Conservation (phyloP, 2,329 filamentous ascomycete species). For the Aspergillus transmontanensis region DNA sequence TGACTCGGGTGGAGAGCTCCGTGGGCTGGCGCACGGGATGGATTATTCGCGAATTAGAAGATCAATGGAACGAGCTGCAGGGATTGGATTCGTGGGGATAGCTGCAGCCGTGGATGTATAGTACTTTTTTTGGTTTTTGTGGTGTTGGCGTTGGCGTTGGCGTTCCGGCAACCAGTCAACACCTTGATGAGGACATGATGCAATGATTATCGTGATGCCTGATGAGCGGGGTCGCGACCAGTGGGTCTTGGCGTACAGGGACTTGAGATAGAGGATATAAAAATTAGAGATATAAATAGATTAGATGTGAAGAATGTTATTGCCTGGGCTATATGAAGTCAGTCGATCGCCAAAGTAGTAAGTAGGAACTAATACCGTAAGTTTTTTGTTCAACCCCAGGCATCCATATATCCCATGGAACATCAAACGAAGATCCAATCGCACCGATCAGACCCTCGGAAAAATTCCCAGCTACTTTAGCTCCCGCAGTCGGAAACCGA, state of each 20-base stretch:
- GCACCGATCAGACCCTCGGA: too few relatives aligned
- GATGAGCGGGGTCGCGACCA: conserved; percentile 2
- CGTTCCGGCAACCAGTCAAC: background rate
- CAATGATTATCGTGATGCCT: background rate
- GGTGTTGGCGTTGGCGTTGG: background rate
- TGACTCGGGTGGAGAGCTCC: conserved; percentile 28
- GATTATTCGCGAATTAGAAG: conserved; percentile 32
- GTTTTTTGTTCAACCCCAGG: background rate
- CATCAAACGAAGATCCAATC: too few relatives aligned
- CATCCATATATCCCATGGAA: background rate
- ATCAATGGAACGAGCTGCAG: conserved; percentile 33
- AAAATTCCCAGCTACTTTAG: too few relatives aligned
- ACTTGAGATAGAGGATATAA: background rate
- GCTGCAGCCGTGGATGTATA: background rate
- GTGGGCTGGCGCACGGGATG: conserved; percentile 36
- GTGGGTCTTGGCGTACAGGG: conserved; percentile 1
- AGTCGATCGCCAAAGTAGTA: background rate
- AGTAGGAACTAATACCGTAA: too few relatives aligned
- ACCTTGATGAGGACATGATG: background rate
- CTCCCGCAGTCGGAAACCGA: too few relatives aligned
- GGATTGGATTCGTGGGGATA: conserved; percentile 18
- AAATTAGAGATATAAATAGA: conserved; percentile 4
- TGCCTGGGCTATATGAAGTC: background rate
- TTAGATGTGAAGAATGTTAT: background rate
- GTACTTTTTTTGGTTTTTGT: background rate